Percentiles rank a stretch among this genome's conserved stretches.
Evolutionary conservation across 495 filamentous ascomycete genomes (phyloP).

Genomic region (Hyaloscypha variabilis): DNA sequence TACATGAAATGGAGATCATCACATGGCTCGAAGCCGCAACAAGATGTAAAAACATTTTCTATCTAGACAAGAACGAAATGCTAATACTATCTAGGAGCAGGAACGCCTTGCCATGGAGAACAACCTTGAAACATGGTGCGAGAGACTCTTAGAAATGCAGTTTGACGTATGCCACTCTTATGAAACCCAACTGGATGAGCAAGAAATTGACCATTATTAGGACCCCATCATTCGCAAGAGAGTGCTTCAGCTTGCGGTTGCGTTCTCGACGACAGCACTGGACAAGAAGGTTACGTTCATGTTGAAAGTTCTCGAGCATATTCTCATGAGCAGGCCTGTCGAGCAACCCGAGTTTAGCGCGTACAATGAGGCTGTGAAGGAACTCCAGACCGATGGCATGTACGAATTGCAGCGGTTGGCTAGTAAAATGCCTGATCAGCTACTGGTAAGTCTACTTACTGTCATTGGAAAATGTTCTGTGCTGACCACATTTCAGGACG

Average conservation of each 20-base stretch:
- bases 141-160: slow-evolving; percentile 68
- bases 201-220: slow-evolving; percentile 36
- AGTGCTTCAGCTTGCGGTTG: slow-evolving; percentile 80
- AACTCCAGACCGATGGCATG: slow-evolving; percentile 78
- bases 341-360: slow-evolving; percentile 66
- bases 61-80: slow-evolving; percentile 19
- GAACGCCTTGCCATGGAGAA: slow-evolving; percentile 62
- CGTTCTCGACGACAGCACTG: slow-evolving; percentile 82
- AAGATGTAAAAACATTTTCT: slow-evolving; percentile 40
- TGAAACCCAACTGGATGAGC: too few species aligned
- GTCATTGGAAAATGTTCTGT: neutral
- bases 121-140: slow-evolving; percentile 80
- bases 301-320: slow-evolving; percentile 84
- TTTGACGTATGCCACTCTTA: slow-evolving; percentile 47
- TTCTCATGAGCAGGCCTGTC: slow-evolving; percentile 76
- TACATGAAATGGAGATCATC: slow-evolving; percentile 76
- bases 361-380: slow-evolving; percentile 90
- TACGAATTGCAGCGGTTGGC: slow-evolving; percentile 88
- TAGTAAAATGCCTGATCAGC: slow-evolving; percentile 84
- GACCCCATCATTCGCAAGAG: slow-evolving; percentile 87
- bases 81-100: slow-evolving; percentile 49
- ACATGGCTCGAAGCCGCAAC: slow-evolving; percentile 54
- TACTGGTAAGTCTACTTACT: slow-evolving; percentile 47
- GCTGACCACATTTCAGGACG: slow-evolving; percentile 48
- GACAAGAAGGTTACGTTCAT: slow-evolving; percentile 78